Base-by-base conservation (phyloP, 352 stramenopile species). In the Phytophthora citricola region DNA sequence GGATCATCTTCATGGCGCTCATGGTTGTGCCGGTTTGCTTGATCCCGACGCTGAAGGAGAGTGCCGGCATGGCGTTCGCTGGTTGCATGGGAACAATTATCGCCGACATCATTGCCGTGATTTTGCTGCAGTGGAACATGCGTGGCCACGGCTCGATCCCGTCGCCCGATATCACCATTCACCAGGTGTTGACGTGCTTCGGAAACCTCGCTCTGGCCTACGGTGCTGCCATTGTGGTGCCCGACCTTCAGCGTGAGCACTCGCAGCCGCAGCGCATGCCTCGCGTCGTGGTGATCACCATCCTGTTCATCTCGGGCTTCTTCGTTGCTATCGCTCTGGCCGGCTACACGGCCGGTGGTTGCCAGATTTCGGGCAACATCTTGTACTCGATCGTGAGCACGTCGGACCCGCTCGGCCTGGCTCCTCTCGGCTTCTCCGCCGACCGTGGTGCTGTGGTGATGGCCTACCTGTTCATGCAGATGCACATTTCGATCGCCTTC, bases 201-300 rank as follows among this genome's bases (percentile, higher is more conserved):
- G 36, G 36, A 20, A 41, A 41, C 36, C 36, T 41, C 5, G 36
- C 36, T 41, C 36, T 41, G 1, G 36, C 36, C 0, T 41, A 41
- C 36, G 36, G 36, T 41, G 36, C 36, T 41, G 36, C 36, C 15
- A 41, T 41, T 41, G 17, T 20, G 17, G 17, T 20, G 17, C 17
- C 17, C 17, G 17, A 20, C 17, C 17, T 20, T 20, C 17, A 20
- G 17, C 17, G 17, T 20, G 17, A 20, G 17, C 17, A 20, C 17
- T 20, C 17, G 17, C 17, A 20, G 36, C 79, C 79, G 7, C 58
- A 66, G 48, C 77, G 75, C 32, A 85, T 85, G 79, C 79, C 36
- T 4, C 36, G 36, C 6, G 36, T 41, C 3, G 36, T 41, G 11
- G 36, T 41, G 36, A 41, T 41, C 36, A 41, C 36, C 11, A 41